Conservation (phyloP, 1,284 basidiomycete species). For the Somion occarium region DNA sequence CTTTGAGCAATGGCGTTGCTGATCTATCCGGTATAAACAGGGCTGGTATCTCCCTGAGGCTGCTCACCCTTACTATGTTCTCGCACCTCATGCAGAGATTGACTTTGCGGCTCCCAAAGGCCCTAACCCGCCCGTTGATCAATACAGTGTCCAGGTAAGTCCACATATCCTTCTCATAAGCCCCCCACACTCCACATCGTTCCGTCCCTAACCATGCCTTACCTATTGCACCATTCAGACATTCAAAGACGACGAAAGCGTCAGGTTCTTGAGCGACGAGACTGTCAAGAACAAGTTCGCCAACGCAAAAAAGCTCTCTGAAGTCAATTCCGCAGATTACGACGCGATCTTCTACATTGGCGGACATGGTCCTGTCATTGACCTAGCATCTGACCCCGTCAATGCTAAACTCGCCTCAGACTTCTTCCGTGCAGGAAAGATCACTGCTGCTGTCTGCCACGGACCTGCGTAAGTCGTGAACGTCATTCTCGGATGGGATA, state of each 20-base stretch:
- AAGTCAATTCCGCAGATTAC: constrained; percentile 58
- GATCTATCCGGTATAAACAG: constrained; percentile 23
- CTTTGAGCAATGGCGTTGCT: not conserved
- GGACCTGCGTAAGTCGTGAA: constrained; percentile 46
- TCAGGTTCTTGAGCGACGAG: constrained; percentile 60
- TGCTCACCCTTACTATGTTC: constrained; percentile 76
- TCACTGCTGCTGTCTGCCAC: constrained; percentile 71
- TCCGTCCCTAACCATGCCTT: not conserved
- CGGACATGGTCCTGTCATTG: constrained; percentile 70
- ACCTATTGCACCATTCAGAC: constrained; percentile 28
- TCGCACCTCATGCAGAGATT: constrained; percentile 53
- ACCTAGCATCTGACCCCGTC: constrained; percentile 53
- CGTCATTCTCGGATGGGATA: not conserved
- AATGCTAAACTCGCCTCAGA: constrained; percentile 61
- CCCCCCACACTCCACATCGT: no score
- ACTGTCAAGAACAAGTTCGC: constrained; percentile 55
- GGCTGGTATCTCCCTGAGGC: constrained; percentile 75
- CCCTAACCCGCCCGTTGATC: constrained; percentile 70
- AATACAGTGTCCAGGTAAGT: constrained; percentile 47
- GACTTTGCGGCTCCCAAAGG: constrained; percentile 71
- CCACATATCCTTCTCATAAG: not conserved
- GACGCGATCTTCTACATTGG: constrained; percentile 78
- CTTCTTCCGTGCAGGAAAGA: constrained; percentile 60
- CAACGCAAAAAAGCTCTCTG: constrained; percentile 55
- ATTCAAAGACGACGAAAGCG: constrained; percentile 54